Evolutionary conservation across 1,139 yeast species (phyloP), one percentile per base, ranked within the genome.

Genomic region (Suhomyces coccinellae): DNA sequence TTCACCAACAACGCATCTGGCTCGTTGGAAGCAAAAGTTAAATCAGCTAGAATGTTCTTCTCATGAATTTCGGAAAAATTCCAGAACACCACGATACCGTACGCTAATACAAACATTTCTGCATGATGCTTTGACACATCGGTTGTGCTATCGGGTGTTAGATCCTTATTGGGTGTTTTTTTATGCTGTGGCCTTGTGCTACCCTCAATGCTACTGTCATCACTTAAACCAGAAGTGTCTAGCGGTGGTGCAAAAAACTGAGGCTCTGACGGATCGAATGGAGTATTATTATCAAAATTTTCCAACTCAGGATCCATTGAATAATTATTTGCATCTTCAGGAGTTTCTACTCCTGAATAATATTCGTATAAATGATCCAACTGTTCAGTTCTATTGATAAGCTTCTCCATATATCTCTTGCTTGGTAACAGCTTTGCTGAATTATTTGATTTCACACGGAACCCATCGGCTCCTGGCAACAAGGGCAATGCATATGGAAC

Each of bases 21-120:
- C 40, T 62, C 65, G 41, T 67, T 75, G 38, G 78, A 70, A 2
- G 93, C 91, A 70, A 91, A 89, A 14, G 93, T 87, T 53, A 93
- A 73, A 61, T 93, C 99, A 0, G 98, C 98, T 47, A 93, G 75
- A 13, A 93, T 82, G 56, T 91, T 93, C 69, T 91, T 90, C 59
- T 93, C 99, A 59, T 93, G 97, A 10, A 81, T 75, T 60, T 90
- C 97, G 2, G 95, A 84, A 55, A 93, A 90, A 61, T 93, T 93
- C 99, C 99, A 93, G 59, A 93, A 91, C 13, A 93, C 98, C 15
- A 93, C 89, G 17, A 93, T 96, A 13, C 99, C 99, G 60, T 93
- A 93, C 45, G 83, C 83, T 61, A 93, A 84, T 6, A 93, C 80
- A 59, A 93, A 93, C 75, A 93, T 78, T 59, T 93, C 98, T 0